Conservation (phyloP, 1,284 basidiomycete species). For the Peniophora sp. region DNA sequence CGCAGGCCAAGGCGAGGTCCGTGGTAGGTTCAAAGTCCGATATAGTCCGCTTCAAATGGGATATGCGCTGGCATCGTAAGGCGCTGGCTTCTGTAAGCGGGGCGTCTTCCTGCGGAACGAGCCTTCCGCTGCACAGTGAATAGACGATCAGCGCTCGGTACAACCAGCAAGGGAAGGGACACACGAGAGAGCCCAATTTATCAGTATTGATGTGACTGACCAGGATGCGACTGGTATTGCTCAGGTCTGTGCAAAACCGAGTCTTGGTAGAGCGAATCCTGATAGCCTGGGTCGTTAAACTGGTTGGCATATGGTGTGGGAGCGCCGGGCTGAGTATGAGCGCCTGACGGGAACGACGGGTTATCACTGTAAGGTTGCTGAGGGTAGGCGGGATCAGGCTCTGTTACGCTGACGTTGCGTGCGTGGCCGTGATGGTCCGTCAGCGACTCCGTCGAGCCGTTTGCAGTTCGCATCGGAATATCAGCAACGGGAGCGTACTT, state of each 20-base stretch:
- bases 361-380: slow-evolving; percentile 17
- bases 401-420: slow-evolving; percentile 37
- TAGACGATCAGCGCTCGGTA: slow-evolving; percentile 12
- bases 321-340: slow-evolving; percentile 34
- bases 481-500: slow-evolving; percentile 74
- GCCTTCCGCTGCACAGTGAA: slow-evolving; percentile 35
- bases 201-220: slow-evolving; percentile 29
- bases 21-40: slow-evolving; percentile 3
- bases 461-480: slow-evolving; percentile 59
- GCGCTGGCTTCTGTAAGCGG: slow-evolving; percentile 23
- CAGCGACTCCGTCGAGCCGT: slow-evolving; percentile 9
- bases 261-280: slow-evolving; percentile 14
- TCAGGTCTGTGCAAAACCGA: slow-evolving; percentile 29
- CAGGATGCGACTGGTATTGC: slow-evolving; percentile 38
- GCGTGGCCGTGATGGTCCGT: slow-evolving; percentile 33
- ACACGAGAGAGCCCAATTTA: not conserved
- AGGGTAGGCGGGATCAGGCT: slow-evolving; percentile 20
- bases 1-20: not conserved
- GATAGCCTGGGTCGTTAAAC: slow-evolving; percentile 18
- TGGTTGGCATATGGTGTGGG: slow-evolving; percentile 32
- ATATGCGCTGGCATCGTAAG: slow-evolving; percentile 3
- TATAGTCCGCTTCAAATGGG: not conserved
- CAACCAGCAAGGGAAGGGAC: slow-evolving; percentile 1
- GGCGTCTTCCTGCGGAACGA: slow-evolving; percentile 47
- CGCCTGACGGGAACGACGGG: slow-evolving; percentile 22